phyloP scores from a whole-genome alignment of 1,284 basidiomycete genomes.

The Cerrena zonata region DNA sequence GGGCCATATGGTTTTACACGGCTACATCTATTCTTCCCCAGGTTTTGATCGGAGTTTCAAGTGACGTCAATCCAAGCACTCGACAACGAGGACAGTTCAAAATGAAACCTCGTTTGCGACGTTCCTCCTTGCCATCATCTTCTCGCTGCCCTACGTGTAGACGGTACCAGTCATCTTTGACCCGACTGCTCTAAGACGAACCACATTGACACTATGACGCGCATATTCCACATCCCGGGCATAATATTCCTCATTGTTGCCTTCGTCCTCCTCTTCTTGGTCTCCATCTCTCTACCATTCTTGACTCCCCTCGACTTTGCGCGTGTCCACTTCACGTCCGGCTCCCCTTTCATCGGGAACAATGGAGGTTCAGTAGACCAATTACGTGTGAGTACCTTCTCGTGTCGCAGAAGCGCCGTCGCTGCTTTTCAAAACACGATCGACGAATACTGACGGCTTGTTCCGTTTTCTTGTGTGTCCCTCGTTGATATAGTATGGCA shows the following conservation, averaged over 20 bases:
- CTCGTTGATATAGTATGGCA: slow-evolving; percentile 42
- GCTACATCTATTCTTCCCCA: too few species aligned
- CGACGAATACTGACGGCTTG: background rate
- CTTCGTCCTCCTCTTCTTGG: slow-evolving; percentile 59
- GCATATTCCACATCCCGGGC: slow-evolving; percentile 58
- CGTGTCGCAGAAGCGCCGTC: background rate
- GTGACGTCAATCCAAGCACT: too few species aligned
- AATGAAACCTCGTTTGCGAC: background rate
- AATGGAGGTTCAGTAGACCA: slow-evolving; percentile 34
- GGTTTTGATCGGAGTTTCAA: too few species aligned
- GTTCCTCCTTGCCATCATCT: background rate
- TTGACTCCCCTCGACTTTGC: slow-evolving; percentile 59
- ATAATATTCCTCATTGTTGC: slow-evolving; percentile 57
- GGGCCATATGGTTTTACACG: too few species aligned
- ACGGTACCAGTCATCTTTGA: background rate
- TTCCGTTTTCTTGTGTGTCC: slow-evolving; percentile 4
- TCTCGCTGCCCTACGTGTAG: background rate
- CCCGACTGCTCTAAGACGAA: background rate
- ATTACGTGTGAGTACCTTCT: slow-evolving; percentile 47
- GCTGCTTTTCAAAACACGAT: background rate
- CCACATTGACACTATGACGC: slow-evolving; percentile 10
- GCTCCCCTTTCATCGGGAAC: slow-evolving; percentile 24
- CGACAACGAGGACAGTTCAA: too few species aligned
- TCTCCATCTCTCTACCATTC: slow-evolving; percentile 65
- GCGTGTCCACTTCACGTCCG: slow-evolving; percentile 44